These are phyloP conservation scores for Proteromonas lacertae DNA, from an alignment of 352 stramenopile species.

Conservation along the genomic window DNA sequence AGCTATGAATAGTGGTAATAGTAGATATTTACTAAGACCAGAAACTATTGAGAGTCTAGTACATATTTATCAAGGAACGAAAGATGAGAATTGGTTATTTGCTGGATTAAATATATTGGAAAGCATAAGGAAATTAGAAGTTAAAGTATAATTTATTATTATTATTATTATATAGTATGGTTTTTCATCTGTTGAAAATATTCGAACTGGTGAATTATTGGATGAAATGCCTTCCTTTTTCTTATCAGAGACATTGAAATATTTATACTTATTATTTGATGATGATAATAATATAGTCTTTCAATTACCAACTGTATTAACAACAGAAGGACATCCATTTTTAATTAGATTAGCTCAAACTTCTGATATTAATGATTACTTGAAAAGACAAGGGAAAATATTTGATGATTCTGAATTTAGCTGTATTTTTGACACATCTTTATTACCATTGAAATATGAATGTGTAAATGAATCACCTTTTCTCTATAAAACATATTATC, in stretches of 20 bases:
- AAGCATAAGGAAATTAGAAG: conserved; percentile 38
- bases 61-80: conserved; percentile 55
- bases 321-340: conserved; percentile 77
- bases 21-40: too few relatives aligned
- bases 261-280: conserved; percentile 92
- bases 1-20: too few relatives aligned
- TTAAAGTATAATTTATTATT: too few relatives aligned
- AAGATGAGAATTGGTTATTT: conserved; percentile 14
- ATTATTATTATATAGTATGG: conserved; percentile 47
- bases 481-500: too few relatives aligned
- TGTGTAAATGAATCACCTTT: too few relatives aligned
- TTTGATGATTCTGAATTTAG: too few relatives aligned
- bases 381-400: too few relatives aligned
- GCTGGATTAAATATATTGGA: conserved; percentile 20
- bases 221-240: conserved; percentile 97
- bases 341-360: too few relatives aligned
- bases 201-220: conserved; percentile 29
- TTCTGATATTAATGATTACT: too few relatives aligned
- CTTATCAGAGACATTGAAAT: conserved; percentile 79
- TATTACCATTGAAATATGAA: too few relatives aligned
- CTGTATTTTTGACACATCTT: too few relatives aligned
- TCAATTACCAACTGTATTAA: conserved; percentile 57
- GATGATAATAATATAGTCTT: conserved; percentile 62
- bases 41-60: conserved; percentile 88
- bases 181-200: conserved; percentile 30